These are phyloP conservation scores for Setaria viridis DNA, from an alignment of 202 grass and related monocot species.

Conservation along the genomic window DNA sequence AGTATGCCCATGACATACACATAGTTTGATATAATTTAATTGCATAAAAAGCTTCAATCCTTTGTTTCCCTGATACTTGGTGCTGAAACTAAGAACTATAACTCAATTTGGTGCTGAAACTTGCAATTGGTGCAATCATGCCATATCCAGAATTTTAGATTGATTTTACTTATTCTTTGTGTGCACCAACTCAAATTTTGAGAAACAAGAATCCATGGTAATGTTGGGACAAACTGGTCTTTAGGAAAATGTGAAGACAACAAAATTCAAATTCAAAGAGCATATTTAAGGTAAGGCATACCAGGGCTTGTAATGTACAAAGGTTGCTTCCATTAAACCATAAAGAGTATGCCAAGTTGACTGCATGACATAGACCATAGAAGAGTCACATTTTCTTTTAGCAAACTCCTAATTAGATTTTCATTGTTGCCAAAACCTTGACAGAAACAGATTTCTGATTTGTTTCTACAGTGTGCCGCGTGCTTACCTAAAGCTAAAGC, in stretches of 20 bases:
- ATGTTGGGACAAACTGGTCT: background rate
- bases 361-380: constrained; percentile 47
- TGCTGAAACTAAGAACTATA: constrained; percentile 28
- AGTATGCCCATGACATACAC: background rate
- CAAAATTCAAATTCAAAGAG: background rate
- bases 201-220: background rate
- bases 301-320: constrained; percentile 69
- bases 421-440: background rate
- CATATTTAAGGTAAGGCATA: constrained; percentile 43
- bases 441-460: background rate
- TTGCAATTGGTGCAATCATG: background rate
- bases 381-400: constrained; percentile 20
- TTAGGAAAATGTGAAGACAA: constrained; percentile 28
- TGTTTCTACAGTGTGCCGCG: constrained; percentile 22
- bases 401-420: constrained; percentile 3
- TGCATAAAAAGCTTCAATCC: background rate
- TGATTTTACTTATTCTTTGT: background rate
- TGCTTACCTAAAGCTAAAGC: constrained; percentile 90
- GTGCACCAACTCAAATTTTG: constrained; percentile 1
- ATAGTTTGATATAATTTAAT: constrained; percentile 21
- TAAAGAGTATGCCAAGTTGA: constrained; percentile 90
- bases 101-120: constrained; percentile 5
- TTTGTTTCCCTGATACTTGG: constrained; percentile 1
- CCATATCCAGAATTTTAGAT: background rate
- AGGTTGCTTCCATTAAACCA: constrained; percentile 79